Evolutionary conservation across 2,329 filamentous ascomycete genomes (phyloP), one percentile per base, ranked within the genome.

Genomic region (Cytospora piceicola): DNA sequence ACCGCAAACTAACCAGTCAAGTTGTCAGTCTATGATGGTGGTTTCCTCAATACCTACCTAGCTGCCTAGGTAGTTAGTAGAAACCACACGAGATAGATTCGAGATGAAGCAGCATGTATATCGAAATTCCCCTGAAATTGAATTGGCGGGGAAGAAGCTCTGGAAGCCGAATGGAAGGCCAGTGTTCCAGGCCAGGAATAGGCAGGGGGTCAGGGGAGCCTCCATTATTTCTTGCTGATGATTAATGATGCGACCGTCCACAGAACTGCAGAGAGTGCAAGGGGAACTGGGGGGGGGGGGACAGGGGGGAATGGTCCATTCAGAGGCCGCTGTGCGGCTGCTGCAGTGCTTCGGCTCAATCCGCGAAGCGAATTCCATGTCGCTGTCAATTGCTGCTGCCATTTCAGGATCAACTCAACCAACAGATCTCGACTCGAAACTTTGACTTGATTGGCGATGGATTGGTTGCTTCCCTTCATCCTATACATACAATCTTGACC

Each of bases 131-230:
- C 39, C n/a, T 57, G 61, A 63, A 29, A 63, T 63, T 57, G 53
- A 49, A 49, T 49, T 57, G 61, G 61, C 61, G 61, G 61, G 61
- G 61, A 63, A 63, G 53, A 63, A 63, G 61, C 39, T 54, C 61
- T 63, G 61, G 61, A 63, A 63, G 53, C 61, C 61, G 53, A 63
- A 63, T 63, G 8, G 61, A 63, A 57, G 61, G 61, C 54, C 53
- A 49, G 46, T 14, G 24, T 49, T 22, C n/a, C 1, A n/a, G 46
- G 36, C 53, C 42, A 55, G 39, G 29, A 30, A 55, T 52, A 46
- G 61, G 17, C 61, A 63, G 42, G 61, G 61, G 61, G 61, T 30
- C 12, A 51, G 39, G 39, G 46, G 46, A 49, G 46, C 46, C 46
- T 49, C 46, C 46, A 49, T 49, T 49, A 11, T 49, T 49, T 12